Conservation (phyloP, 768 basidiomycete species). For the Boletus sensibilis region DNA sequence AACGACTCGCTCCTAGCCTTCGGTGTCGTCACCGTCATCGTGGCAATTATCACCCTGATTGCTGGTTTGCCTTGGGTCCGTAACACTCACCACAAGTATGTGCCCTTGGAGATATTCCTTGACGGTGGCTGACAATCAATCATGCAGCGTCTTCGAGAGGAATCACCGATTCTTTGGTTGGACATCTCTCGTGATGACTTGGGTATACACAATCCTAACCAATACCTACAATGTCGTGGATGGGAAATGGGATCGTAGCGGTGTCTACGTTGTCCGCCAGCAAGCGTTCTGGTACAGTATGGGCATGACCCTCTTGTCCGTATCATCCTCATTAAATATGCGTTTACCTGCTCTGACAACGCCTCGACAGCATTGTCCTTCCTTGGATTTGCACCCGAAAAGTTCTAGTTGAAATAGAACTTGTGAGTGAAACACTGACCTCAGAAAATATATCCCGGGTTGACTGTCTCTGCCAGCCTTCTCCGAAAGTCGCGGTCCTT, state of each 20-base stretch:
- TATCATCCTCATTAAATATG: slow-evolving; percentile 6
- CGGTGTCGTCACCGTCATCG: slow-evolving; percentile 57
- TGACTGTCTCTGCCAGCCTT: slow-evolving; percentile 49
- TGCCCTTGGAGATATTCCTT: slow-evolving; percentile 2
- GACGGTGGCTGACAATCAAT: neutral
- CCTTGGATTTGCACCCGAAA: slow-evolving; percentile 78
- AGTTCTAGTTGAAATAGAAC: slow-evolving; percentile 71
- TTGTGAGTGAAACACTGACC: slow-evolving; percentile 44
- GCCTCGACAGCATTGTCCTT: slow-evolving; percentile 52
- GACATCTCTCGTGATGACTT: slow-evolving; percentile 55
- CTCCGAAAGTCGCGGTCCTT: slow-evolving; percentile 74
- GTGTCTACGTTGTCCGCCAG: slow-evolving; percentile 54
- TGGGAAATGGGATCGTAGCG: slow-evolving; percentile 56
- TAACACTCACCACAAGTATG: slow-evolving; percentile 79
- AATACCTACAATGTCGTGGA: slow-evolving; percentile 60
- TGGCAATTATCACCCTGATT: slow-evolving; percentile 55
- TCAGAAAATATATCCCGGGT: neutral
- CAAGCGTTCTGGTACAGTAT: slow-evolving; percentile 79
- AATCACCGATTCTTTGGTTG: slow-evolving; percentile 81
- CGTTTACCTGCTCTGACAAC: neutral
- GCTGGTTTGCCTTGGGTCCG: slow-evolving; percentile 79
- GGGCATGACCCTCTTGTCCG: slow-evolving; percentile 73
- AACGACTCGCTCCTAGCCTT: slow-evolving; percentile 58
- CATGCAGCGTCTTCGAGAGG: slow-evolving; percentile 67
- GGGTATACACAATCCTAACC: slow-evolving; percentile 67